A percentile compares a stretch with the other conserved stretches of the same genome.
Conservation (phyloP, 1,284 basidiomycete genomes). For the Heterobasidion annosum region DNA sequence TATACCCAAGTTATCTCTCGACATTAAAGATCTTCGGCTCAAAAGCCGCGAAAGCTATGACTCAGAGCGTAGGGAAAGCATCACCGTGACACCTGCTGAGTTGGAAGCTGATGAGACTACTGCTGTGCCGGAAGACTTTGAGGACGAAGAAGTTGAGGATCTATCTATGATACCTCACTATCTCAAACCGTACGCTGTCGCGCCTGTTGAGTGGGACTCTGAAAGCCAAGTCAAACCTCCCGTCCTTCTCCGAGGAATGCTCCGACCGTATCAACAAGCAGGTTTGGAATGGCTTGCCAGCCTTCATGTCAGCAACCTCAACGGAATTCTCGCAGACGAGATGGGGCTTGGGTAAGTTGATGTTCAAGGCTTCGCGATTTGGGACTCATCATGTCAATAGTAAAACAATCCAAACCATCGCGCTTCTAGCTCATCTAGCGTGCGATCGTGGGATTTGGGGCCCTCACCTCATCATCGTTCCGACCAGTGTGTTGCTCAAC, state of each 20-base stretch:
- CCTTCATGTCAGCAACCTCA: constrained; percentile 79
- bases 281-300: constrained; percentile 95
- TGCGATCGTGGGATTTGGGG: constrained; percentile 96
- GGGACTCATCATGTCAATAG: constrained; percentile 27
- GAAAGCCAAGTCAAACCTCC: constrained; percentile 61
- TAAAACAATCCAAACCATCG: constrained; percentile 96
- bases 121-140: background rate
- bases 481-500: constrained; percentile 91
- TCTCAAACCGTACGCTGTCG: constrained; percentile 56
- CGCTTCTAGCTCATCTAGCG: constrained; percentile 87
- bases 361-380: constrained; percentile 7
- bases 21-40: no score
- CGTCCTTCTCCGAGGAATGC: constrained; percentile 75
- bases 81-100: background rate
- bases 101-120: background rate
- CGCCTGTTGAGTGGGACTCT: constrained; percentile 56
- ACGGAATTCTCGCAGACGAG: constrained; percentile 91
- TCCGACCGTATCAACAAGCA: constrained; percentile 92
- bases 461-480: constrained; percentile 92
- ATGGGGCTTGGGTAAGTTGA: constrained; percentile 80
- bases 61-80: background rate
- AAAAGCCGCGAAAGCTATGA: no score
- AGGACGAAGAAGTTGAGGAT: constrained; percentile 14
- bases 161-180: constrained; percentile 41
- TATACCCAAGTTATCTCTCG: no score